Base-by-base conservation (phyloP, 225 moss, liverwort and hornwort species). In the Straminergon stramineum region DNA sequence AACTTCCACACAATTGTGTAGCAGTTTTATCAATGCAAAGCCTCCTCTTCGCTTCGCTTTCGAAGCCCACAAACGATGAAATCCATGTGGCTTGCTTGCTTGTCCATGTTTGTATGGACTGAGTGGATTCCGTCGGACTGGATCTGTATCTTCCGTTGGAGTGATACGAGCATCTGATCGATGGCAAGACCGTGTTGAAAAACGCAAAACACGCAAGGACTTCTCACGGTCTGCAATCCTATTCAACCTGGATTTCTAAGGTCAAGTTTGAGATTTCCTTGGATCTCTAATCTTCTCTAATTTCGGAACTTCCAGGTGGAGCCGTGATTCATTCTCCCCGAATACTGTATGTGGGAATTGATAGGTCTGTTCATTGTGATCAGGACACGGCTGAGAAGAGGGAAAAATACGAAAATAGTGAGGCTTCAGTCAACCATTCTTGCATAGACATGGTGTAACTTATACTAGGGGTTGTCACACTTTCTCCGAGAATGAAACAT, bases 11-110 rank as follows among this genome's bases (percentile, higher is more conserved):
- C 76, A 31, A 17, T 23, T 5, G 0, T 34, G 24, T 55, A 55
- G 4, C 26, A n/a, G n/a, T 56, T 56, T 24, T 10, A 2, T 79
- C 37, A 56, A 56, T 37, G 37, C 79, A 56, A 79, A 79, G 6
- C 16, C 56, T 56, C 56, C 24, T 37, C 56, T 6, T 2, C 0
- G 23, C 24, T 24, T 78, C 0, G 1, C 0, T 56, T 23, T 24
- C 24, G 37, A 75, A 16, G 55, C 37, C 9, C 61, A 20, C 20
- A 21, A 58, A 41, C 14, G 4, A 41, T 30, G 28, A 39, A 48
- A 32, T 32, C 7, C 51, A 39, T 1, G 19, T 19, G 60, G 60
- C 20, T 61, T 43, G 30, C 20, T 61, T 43, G 30, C 30, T 81
- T 81, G 61, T 31, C 41, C 81, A 41, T 17, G 60, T 60, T 60